Conservation (phyloP, 2,329 filamentous ascomycete genomes). For the Sphaerostilbella broomeana region DNA sequence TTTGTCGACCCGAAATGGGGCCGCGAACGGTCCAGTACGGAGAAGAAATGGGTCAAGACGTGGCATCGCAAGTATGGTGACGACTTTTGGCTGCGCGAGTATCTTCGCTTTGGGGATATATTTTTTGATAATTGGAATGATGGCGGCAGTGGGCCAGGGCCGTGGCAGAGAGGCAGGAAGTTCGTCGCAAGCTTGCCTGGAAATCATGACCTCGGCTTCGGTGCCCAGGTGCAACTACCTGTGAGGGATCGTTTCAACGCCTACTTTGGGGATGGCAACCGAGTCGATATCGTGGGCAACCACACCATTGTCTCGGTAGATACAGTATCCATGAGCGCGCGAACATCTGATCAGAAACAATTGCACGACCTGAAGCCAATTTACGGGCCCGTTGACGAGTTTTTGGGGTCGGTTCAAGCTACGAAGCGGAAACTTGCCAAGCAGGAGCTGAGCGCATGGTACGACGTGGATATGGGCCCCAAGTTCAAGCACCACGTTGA, state of each 20-base stretch:
- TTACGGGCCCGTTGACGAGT: conserved; percentile 69
- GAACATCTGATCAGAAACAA: conserved; percentile 44
- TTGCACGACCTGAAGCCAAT: conserved; percentile 53
- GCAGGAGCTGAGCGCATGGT: conserved; percentile 60
- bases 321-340: conserved; percentile 77
- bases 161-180: conserved; percentile 62
- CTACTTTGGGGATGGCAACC: conserved; percentile 87
- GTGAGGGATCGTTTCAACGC: conserved; percentile 78
- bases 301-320: conserved; percentile 94
- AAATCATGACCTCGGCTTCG: conserved; percentile 93
- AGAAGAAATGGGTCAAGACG: conserved; percentile 51
- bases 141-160: conserved; percentile 45
- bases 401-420: conserved; percentile 60
- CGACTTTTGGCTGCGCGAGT: conserved; percentile 80
- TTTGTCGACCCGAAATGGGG: conserved; percentile 56
- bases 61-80: conserved; percentile 73
- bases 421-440: conserved; percentile 62
- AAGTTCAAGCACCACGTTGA: conserved; percentile 54
- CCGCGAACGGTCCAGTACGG: conserved; percentile 41
- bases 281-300: conserved; percentile 86
- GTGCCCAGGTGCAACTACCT: conserved; percentile 70
- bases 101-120: conserved; percentile 75
- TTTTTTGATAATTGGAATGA: conserved; percentile 67
- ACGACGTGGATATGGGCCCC: conserved; percentile 51
- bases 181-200: conserved; percentile 82